Percentiles rank a stretch among this genome's conserved stretches.
Evolutionary conservation across 495 filamentous ascomycete species (phyloP).

Genomic region (Glutinoglossum americanum): DNA sequence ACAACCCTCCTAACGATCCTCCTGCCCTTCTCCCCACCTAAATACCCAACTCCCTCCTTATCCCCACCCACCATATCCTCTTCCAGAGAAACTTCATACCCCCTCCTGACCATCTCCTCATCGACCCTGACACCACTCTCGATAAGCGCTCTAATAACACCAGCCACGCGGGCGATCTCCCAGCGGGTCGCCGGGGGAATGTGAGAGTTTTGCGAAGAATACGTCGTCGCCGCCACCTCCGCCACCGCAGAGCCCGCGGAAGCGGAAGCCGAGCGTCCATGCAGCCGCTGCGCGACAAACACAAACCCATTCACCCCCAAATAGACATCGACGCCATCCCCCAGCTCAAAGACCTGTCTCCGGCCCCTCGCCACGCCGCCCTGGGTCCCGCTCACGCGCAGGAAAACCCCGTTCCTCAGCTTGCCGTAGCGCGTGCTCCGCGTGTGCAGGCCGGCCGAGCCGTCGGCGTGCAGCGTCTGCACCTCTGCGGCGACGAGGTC

Average conservation of each 20-base stretch:
- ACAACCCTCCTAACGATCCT: no score
- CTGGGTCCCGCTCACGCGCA: conserved; percentile 57
- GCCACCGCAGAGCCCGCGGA: no score
- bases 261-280: no score
- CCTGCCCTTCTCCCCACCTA: no score
- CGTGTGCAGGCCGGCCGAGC: conserved; percentile 70
- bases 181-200: conserved; percentile 52
- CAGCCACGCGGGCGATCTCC: conserved; percentile 66
- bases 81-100: conserved; percentile 33
- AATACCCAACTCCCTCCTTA: no score
- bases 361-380: conserved; percentile 61
- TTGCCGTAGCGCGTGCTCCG: conserved; percentile 84
- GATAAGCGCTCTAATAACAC: conserved; percentile 60
- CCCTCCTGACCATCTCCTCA: conserved; percentile 68
- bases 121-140: conserved; percentile 69
- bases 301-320: conserved; percentile 92
- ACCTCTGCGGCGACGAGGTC: conserved; percentile 83
- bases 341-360: conserved; percentile 61
- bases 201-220: conserved; percentile 77
- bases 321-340: conserved; percentile 63
- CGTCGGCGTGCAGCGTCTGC: conserved; percentile 62
- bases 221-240: no score
- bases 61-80: no score
- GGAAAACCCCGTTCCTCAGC: conserved; percentile 74
- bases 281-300: conserved; percentile 77